These are phyloP conservation scores for Ambrosia artemisiifolia DNA, from an alignment of 129 eudicot genomes.

Conservation along the genomic window DNA sequence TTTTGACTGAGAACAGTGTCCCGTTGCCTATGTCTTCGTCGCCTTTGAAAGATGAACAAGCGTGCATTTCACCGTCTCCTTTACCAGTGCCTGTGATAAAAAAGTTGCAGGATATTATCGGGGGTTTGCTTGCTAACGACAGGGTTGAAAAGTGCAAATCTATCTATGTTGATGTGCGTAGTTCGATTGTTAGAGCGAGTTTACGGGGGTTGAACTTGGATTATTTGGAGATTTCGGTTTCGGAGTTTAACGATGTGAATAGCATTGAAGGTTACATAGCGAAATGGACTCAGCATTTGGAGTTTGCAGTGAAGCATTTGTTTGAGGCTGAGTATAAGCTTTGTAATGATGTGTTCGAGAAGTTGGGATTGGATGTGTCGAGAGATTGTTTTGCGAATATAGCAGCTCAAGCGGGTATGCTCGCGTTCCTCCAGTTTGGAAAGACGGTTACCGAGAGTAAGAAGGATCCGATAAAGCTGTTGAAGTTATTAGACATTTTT, in stretches of 20 bases:
- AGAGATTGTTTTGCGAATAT: conserved; percentile 87
- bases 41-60: conserved; percentile 51
- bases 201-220: conserved; percentile 85
- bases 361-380: conserved; percentile 81
- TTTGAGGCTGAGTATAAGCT: conserved; percentile 92
- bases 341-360: conserved; percentile 92
- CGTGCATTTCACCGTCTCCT: conserved; percentile 85
- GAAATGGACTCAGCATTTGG: conserved; percentile 95
- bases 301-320: conserved; percentile 89
- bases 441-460: conserved; percentile 89
- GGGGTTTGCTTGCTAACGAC: conserved; percentile 65
- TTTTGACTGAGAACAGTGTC: conserved; percentile 69
- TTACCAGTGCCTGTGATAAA: conserved; percentile 78
- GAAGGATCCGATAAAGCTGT: conserved; percentile 87
- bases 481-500: conserved; percentile 85
- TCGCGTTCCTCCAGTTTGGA: conserved; percentile 90
- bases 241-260: conserved; percentile 80
- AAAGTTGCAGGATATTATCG: conserved; percentile 85
- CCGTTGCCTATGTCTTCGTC: conserved; percentile 89
- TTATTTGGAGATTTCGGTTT: conserved; percentile 80
- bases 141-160: conserved; percentile 87
- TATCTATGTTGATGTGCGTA: conserved; percentile 85
- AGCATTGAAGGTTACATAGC: conserved; percentile 84
- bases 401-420: conserved; percentile 95
- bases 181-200: conserved; percentile 90